A percentile compares a stretch with the other conserved stretches of the same genome.
phyloP scores from a whole-genome alignment of 345 rosid genomes.

The Ceriops tagal region DNA sequence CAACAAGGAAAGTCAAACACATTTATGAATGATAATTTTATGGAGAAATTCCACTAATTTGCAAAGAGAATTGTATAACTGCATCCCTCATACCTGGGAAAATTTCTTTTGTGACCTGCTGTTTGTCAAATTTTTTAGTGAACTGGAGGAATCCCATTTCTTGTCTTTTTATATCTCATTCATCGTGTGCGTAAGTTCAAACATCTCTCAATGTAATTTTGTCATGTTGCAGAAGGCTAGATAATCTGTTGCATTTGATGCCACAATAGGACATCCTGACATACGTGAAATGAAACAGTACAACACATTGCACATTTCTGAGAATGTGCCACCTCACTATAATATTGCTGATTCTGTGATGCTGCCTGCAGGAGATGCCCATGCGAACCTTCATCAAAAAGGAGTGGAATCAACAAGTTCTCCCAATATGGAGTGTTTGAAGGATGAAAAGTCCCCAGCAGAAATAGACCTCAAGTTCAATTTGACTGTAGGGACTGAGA shows the following conservation, averaged over 20 bases:
- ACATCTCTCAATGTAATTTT: too few relatives aligned
- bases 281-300: background rate
- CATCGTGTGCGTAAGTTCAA: too few relatives aligned
- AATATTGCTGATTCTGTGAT: background rate
- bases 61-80: too few relatives aligned
- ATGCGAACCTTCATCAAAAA: constrained; percentile 20
- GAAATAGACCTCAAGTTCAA: background rate
- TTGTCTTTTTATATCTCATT: too few relatives aligned
- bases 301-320: background rate
- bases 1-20: too few relatives aligned
- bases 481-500: constrained; percentile 6
- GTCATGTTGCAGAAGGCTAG: too few relatives aligned
- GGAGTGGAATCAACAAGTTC: constrained; percentile 10
- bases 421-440: background rate
- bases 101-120: too few relatives aligned
- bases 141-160: too few relatives aligned
- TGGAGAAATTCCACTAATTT: too few relatives aligned
- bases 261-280: background rate
- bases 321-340: background rate
- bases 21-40: too few relatives aligned
- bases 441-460: background rate
- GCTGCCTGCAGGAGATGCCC: constrained; percentile 13
- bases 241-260: constrained; percentile 1
- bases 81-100: too few relatives aligned
- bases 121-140: too few relatives aligned